These are phyloP conservation scores for Tetrapisispora phaffii DNA, from an alignment of 805 yeast genomes.

Conservation along the genomic window DNA sequence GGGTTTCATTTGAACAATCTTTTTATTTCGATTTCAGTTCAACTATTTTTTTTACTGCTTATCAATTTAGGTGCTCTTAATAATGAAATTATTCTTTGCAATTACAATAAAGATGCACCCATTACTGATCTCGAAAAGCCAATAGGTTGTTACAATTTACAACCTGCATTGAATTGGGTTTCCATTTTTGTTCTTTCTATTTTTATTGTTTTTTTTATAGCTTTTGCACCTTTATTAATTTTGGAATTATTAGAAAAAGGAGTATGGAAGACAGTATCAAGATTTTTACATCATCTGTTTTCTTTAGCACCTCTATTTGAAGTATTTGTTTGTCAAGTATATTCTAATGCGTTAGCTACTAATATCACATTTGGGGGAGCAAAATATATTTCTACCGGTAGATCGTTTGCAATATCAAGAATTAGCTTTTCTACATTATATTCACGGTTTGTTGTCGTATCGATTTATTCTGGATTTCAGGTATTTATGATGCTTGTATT, in stretches of 20 bases:
- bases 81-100: conserved; percentile 62
- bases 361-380: conserved; percentile 90
- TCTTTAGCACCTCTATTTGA: conserved; percentile 88
- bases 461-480: conserved; percentile 71
- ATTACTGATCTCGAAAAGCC: conserved; percentile 68
- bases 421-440: conserved; percentile 61
- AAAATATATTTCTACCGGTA: conserved; percentile 79
- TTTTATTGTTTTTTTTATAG: conserved; percentile 84
- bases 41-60: conserved; percentile 70
- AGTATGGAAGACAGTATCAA: conserved; percentile 54
- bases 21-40: conserved; percentile 80
- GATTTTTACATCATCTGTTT: conserved; percentile 65
- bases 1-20: conserved; percentile 91
- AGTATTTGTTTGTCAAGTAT: conserved; percentile 90
- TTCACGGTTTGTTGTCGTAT: conserved; percentile 63
- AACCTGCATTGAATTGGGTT: conserved; percentile 87
- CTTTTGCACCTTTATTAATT: conserved; percentile 77
- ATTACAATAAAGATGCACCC: conserved; percentile 55
- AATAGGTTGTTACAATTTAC: conserved; percentile 73
- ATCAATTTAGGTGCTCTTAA: conserved; percentile 71
- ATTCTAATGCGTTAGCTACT: conserved; percentile 64
- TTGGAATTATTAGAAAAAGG: conserved; percentile 89
- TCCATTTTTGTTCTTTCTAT: conserved; percentile 80
- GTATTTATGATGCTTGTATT: conserved; percentile 61
- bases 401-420: conserved; percentile 87